phyloP scores from a whole-genome alignment of 106 monocot genomes.

The Agapanthus africanus region DNA sequence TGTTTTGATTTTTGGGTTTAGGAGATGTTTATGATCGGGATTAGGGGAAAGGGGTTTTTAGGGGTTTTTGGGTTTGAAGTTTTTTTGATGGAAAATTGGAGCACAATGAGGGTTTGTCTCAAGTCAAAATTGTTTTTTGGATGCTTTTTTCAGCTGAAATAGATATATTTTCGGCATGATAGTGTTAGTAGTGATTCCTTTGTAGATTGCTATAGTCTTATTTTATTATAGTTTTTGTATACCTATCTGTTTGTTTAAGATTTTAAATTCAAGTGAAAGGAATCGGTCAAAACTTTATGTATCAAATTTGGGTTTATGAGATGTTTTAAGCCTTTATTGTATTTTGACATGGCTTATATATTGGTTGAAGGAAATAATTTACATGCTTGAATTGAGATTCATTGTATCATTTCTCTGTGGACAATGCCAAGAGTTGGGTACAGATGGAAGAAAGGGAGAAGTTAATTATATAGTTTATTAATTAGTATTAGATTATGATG shows the following conservation, averaged over 20 bases:
- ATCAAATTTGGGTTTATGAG: neutral
- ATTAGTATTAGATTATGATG: too few species aligned
- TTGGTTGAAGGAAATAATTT: neutral
- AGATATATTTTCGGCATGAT: neutral
- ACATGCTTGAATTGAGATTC: neutral
- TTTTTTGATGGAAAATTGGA: neutral
- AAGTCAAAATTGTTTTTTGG: neutral
- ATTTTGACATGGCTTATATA: too few species aligned
- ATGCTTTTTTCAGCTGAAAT: neutral
- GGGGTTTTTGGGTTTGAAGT: neutral
- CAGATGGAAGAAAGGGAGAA: neutral
- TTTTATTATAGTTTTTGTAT: neutral
- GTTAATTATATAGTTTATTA: neutral
- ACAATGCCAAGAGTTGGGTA: neutral
- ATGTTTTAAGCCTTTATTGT: neutral
- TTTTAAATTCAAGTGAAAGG: neutral
- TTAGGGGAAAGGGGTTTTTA: neutral
- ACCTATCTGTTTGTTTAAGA: neutral
- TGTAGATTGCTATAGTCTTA: neutral
- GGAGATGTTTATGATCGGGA: neutral
- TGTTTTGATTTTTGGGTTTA: constrained; percentile 1
- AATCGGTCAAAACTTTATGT: neutral
- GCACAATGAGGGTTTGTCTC: neutral
- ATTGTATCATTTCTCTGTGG: neutral
- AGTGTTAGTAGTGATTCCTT: neutral